These are phyloP conservation scores for Smittium culicis DNA, from an alignment of 371 early-diverging fungal genomes.

Conservation along the genomic window DNA sequence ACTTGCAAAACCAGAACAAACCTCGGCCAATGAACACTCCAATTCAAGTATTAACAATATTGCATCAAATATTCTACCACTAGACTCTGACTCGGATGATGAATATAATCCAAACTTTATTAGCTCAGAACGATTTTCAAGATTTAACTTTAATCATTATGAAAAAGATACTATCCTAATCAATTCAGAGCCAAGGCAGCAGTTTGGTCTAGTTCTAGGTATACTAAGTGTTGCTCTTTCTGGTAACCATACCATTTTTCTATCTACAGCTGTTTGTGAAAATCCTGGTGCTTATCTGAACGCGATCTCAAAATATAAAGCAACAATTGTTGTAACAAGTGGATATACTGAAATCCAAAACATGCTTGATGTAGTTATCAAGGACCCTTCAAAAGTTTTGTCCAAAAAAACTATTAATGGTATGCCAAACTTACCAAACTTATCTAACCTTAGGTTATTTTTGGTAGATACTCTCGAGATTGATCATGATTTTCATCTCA, in stretches of 20 bases:
- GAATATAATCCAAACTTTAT: background rate
- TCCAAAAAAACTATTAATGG: conserved; percentile 33
- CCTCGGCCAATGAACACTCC: background rate
- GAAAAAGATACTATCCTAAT: conserved; percentile 35
- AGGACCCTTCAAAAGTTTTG: conserved; percentile 35
- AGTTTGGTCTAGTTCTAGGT: conserved; percentile 58
- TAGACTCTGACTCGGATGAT: conserved; percentile 1
- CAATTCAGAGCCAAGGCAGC: conserved; percentile 69
- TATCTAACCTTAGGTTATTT: conserved; percentile 46
- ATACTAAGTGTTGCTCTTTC: conserved; percentile 51
- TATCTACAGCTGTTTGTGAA: conserved; percentile 47
- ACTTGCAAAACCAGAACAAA: background rate
- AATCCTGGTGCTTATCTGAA: conserved; percentile 57
- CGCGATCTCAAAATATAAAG: conserved; percentile 46
- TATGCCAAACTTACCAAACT: conserved; percentile 27
- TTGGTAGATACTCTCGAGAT: conserved; percentile 56
- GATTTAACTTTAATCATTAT: background rate
- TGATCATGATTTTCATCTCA: conserved; percentile 41
- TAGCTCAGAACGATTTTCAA: background rate
- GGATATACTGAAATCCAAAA: conserved; percentile 51
- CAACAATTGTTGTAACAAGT: conserved; percentile 45
- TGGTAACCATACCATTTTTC: conserved; percentile 51
- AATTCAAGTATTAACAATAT: too few species aligned
- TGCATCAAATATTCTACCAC: background rate
- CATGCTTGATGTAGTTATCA: conserved; percentile 38